These are phyloP conservation scores for Albugo laibachii DNA, from an alignment of 352 stramenopile species.

Conservation along the genomic window DNA sequence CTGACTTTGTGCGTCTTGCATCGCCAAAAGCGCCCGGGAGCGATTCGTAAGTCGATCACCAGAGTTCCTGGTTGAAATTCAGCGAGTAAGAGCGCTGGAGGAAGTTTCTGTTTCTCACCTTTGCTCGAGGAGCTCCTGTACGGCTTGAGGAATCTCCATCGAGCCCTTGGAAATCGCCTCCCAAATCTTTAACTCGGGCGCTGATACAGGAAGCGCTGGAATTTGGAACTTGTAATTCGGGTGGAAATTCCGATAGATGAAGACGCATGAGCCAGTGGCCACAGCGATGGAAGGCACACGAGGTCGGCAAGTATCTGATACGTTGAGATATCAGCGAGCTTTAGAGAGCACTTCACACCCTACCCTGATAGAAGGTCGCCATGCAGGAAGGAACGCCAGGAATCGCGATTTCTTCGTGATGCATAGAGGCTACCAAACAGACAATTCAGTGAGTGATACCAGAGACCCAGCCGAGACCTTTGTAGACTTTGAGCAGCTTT, in stretches of 20 bases:
- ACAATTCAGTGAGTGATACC: constrained; percentile 61
- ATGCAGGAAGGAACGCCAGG: not conserved
- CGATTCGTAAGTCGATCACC: constrained; percentile 48
- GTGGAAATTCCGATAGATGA: constrained; percentile 83
- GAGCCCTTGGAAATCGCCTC: constrained; percentile 40
- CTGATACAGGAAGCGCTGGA: constrained; percentile 49
- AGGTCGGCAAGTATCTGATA: constrained; percentile 30
- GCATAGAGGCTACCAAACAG: constrained; percentile 34
- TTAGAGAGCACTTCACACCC: not conserved
- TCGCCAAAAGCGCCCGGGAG: constrained; percentile 45
- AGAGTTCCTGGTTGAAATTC: constrained; percentile 15
- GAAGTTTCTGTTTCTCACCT: constrained; percentile 9
- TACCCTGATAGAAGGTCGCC: not conserved
- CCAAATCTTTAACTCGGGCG: constrained; percentile 52
- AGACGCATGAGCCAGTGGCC: constrained; percentile 68
- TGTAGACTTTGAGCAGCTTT: constrained; percentile 74
- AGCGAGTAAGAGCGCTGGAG: not conserved
- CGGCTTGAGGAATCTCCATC: constrained; percentile 41
- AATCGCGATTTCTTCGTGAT: not conserved
- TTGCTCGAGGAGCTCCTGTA: constrained; percentile 41
- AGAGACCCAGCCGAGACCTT: constrained; percentile 64
- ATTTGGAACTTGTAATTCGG: constrained; percentile 84
- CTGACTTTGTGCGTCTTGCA: constrained; percentile 68
- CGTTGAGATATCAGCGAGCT: no score
- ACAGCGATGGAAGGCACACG: constrained; percentile 72